These are phyloP conservation scores for Mortierella sp. DNA, from an alignment of 371 early-diverging fungal species.

Conservation along the genomic window DNA sequence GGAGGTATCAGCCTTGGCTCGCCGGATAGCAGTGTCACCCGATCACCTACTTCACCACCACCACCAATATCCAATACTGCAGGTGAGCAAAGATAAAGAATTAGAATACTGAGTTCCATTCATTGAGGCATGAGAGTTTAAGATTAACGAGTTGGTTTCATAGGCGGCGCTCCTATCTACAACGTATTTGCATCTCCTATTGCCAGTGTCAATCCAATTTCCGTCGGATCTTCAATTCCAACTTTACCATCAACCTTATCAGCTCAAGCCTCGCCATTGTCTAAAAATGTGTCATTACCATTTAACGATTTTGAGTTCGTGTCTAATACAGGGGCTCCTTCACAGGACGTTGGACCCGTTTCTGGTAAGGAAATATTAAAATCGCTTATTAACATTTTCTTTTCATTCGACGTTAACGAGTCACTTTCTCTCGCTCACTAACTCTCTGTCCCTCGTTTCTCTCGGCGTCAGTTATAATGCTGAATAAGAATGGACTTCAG, in stretches of 20 bases:
- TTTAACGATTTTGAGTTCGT: slow-evolving; percentile 53
- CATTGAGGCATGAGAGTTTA: background rate
- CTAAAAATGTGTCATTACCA: slow-evolving; percentile 18
- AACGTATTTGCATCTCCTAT: slow-evolving; percentile 32
- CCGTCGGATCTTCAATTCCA: slow-evolving; percentile 9
- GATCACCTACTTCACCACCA: background rate
- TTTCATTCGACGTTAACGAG: too few species aligned
- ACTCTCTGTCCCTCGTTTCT: background rate
- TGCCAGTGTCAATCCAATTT: slow-evolving; percentile 25
- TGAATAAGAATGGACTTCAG: slow-evolving; percentile 76
- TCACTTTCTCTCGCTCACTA: too few species aligned
- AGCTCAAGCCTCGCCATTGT: background rate
- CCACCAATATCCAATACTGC: slow-evolving; percentile 9
- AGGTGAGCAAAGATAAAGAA: background rate
- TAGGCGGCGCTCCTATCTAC: slow-evolving; percentile 22
- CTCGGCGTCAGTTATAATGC: slow-evolving; percentile 57
- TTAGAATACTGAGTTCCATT: too few species aligned
- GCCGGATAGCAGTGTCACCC: background rate
- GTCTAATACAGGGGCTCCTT: slow-evolving; percentile 35
- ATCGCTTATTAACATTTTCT: background rate
- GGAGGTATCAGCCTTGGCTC: slow-evolving; percentile 51
- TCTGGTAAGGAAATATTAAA: slow-evolving; percentile 9
- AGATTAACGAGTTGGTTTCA: background rate
- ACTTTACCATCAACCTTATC: background rate
- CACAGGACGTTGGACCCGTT: slow-evolving; percentile 5